Evolutionary conservation across 768 basidiomycete genomes (phyloP), one percentile per base, ranked within the genome.

Genomic region (Russula abietina): DNA sequence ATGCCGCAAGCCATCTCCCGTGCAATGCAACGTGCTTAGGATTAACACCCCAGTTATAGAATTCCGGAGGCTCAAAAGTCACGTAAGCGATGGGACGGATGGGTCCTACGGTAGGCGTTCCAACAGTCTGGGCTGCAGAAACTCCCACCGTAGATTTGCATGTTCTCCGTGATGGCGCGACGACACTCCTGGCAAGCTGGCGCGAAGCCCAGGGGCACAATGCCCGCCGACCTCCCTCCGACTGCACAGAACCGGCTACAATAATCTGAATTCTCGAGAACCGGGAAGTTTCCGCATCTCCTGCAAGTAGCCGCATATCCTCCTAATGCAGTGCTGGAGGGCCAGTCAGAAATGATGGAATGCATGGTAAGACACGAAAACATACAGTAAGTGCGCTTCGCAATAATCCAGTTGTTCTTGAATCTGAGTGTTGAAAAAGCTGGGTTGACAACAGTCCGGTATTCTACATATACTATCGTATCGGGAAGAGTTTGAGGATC

Each of bases 381-480:
- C 62, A 14, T 60, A 64, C 62, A 1, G 1, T 6, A 59, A 16
- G 32, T 64, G 62, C 0, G 14, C 12, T 28, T 33, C 30, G 10
- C 62, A 64, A 36, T 36, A 64, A 33, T 60, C 53, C 6, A 59
- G 38, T 33, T 51, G 58, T 30, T 64, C 53, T 24, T 59, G 33
- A 16, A 55, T 36, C 17, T 5, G 4, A 7, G 10, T 24, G 33
- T 64, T 30, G 32, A 59, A 64, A n/a, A 7, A 4, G 30, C 39
- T 4, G 10, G 12, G 22, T 43, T n/a, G 28, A 32, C 48, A 17
- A 17, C 62, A 64, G 0, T 0, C 14, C 39, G 62, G 58, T 0
- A 59, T 0, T 50, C 14, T 55, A 41, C 62, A 64, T 33, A 11
- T 33, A 24, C 9, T 8, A n/a, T 19, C 45, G 9, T 11, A 9